These are phyloP conservation scores for Fragaria ananassa DNA, from an alignment of 306 rosid species.

Conservation along the genomic window DNA sequence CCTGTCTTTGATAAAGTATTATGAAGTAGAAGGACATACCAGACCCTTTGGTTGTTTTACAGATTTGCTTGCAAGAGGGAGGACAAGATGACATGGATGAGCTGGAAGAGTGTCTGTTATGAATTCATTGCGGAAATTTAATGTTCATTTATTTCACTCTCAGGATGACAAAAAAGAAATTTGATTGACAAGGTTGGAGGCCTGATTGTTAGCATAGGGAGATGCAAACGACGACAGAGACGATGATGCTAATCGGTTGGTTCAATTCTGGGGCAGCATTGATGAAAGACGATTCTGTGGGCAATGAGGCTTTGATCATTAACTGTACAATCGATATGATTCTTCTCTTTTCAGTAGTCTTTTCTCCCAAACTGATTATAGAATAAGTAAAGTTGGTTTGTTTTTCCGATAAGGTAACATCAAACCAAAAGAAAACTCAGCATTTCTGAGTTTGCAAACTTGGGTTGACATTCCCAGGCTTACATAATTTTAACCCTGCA, in stretches of 20 bases:
- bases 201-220: not conserved
- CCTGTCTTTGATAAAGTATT: not conserved
- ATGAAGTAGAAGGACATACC: not conserved
- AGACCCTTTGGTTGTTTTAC: slow-evolving; percentile 18
- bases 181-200: not conserved
- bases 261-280: not conserved
- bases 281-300: not conserved
- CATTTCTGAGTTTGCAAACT: too few species aligned
- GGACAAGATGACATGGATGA: slow-evolving; percentile 1
- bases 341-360: too few species aligned
- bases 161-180: slow-evolving; percentile 1
- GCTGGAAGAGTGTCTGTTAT: not conserved
- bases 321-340: not conserved
- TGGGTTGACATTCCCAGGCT: too few species aligned
- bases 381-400: too few species aligned
- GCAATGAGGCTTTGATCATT: not conserved
- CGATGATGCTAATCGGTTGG: not conserved
- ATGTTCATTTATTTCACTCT: not conserved
- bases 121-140: not conserved
- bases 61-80: slow-evolving; percentile 1
- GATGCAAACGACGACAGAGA: not conserved
- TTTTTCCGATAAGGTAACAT: too few species aligned
- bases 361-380: too few species aligned
- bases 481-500: too few species aligned
- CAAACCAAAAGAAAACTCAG: too few species aligned